These are phyloP conservation scores for Dittrichia graveolens DNA, from an alignment of 129 eudicot species.

Conservation along the genomic window DNA sequence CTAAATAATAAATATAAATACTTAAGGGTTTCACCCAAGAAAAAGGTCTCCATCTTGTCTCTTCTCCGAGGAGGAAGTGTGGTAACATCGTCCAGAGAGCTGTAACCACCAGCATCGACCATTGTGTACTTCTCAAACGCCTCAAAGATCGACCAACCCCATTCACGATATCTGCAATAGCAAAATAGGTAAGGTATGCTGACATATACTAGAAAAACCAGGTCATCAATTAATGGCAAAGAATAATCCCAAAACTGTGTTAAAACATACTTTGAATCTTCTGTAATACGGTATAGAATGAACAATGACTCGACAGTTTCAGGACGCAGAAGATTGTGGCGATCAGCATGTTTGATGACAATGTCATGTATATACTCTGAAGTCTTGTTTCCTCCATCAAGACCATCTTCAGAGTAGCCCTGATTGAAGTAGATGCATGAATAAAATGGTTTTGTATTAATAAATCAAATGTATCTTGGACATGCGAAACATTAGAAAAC, in stretches of 20 bases:
- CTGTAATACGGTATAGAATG: slow-evolving; percentile 79
- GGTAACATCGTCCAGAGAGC: slow-evolving; percentile 89
- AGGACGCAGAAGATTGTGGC: slow-evolving; percentile 96
- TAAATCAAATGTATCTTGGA: not conserved
- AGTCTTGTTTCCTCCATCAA: slow-evolving; percentile 87
- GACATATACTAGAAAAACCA: not conserved
- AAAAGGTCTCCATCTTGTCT: slow-evolving; percentile 98
- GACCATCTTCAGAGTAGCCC: slow-evolving; percentile 67
- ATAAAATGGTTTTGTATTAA: not conserved
- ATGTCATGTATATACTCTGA: slow-evolving; percentile 77
- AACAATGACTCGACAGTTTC: slow-evolving; percentile 95
- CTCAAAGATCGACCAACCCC: slow-evolving; percentile 98
- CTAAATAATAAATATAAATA: slow-evolving; percentile 67
- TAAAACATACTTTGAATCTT: slow-evolving; percentile 77
- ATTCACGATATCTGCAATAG: slow-evolving; percentile 76
- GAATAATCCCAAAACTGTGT: slow-evolving; percentile 10
- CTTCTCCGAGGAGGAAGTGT: slow-evolving; percentile 76
- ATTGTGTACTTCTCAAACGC: slow-evolving; percentile 92
- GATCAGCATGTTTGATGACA: slow-evolving; percentile 80
- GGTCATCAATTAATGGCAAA: slow-evolving; percentile 4
- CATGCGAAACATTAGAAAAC: not conserved
- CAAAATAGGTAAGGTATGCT: not conserved
- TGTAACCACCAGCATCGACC: slow-evolving; percentile 88
- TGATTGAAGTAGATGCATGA: slow-evolving; percentile 34
- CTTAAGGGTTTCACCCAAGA: slow-evolving; percentile 87